Percentiles rank a stretch among this genome's conserved stretches.
Evolutionary conservation across 1,284 basidiomycete genomes (phyloP).

Genomic region (Mycosarcoma mackinlayi): DNA sequence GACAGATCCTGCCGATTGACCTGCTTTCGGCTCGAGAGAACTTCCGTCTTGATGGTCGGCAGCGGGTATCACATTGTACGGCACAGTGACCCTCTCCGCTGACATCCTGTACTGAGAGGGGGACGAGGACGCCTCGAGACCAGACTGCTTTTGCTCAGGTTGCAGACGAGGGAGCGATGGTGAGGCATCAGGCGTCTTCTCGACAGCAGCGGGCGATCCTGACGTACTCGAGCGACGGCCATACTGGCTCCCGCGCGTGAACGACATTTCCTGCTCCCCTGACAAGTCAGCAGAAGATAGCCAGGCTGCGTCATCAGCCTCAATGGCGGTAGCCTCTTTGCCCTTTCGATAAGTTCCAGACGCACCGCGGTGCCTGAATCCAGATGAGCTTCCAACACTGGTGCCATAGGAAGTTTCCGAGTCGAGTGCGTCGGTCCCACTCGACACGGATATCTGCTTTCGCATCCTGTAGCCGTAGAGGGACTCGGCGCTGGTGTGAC

Average conservation of each 20-base stretch:
- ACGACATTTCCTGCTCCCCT: not conserved
- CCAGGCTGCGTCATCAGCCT: slow-evolving; percentile 17
- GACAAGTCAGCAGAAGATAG: slow-evolving; percentile 12
- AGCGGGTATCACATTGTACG: not conserved
- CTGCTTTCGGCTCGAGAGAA: not conserved
- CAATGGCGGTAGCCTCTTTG: slow-evolving; percentile 4
- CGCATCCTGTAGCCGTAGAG: slow-evolving; percentile 29
- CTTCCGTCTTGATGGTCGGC: not conserved
- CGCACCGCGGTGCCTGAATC: slow-evolving; percentile 12
- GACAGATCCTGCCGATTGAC: not conserved
- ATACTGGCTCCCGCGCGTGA: not conserved
- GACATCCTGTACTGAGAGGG: not conserved
- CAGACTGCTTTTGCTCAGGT: slow-evolving; percentile 11
- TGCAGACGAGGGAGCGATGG: not conserved
- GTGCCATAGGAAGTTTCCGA: slow-evolving; percentile 48
- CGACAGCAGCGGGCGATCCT: slow-evolving; percentile 12
- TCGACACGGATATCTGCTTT: slow-evolving; percentile 27
- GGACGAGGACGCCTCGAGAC: slow-evolving; percentile 9
- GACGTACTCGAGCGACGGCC: slow-evolving; percentile 4
- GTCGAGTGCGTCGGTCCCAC: slow-evolving; percentile 33
- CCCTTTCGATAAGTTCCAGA: slow-evolving; percentile 18
- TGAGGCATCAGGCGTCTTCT: slow-evolving; percentile 11
- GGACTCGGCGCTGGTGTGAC: slow-evolving; percentile 35
- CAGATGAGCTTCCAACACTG: slow-evolving; percentile 39
- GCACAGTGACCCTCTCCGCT: not conserved